A percentile compares a stretch with the other conserved stretches of the same genome.
phyloP scores from a whole-genome alignment of 208 protist genomes.

The Crithidia thermophila region DNA sequence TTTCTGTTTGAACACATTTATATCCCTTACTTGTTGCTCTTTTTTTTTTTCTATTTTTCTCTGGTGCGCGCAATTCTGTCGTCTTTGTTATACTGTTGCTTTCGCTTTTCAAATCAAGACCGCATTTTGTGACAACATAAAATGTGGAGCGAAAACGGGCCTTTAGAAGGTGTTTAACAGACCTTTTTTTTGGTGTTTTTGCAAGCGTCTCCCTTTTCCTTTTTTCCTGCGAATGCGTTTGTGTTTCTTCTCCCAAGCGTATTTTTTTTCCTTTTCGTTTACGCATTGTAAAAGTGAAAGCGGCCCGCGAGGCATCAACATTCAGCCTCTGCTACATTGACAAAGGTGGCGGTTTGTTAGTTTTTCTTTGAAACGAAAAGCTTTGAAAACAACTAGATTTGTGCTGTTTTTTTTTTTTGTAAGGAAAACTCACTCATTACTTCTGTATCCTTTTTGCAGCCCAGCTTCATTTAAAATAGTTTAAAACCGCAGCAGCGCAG shows the following conservation, averaged over 20 bases:
- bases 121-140: neutral
- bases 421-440: neutral
- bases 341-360: too few relatives aligned
- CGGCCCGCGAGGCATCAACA: too few relatives aligned
- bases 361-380: too few relatives aligned
- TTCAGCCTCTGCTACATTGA: too few relatives aligned
- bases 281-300: too few relatives aligned
- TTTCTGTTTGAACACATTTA: too few relatives aligned
- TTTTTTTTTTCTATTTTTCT: conserved; percentile 16
- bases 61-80: neutral
- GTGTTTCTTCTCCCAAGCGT: conserved; percentile 8
- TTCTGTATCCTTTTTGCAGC: neutral
- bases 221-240: conserved; percentile 10
- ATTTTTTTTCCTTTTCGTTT: conserved; percentile 3
- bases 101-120: neutral
- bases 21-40: too few relatives aligned
- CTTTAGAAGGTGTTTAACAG: too few relatives aligned
- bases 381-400: neutral
- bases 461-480: too few relatives aligned
- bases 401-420: conserved; percentile 7
- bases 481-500: too few relatives aligned
- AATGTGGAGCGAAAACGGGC: neutral
- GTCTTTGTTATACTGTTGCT: neutral
- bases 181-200: neutral
- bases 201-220: neutral